Evolutionary conservation across 2,329 filamentous ascomycete species (phyloP).

Genomic region (Colletotrichum limetticola): DNA sequence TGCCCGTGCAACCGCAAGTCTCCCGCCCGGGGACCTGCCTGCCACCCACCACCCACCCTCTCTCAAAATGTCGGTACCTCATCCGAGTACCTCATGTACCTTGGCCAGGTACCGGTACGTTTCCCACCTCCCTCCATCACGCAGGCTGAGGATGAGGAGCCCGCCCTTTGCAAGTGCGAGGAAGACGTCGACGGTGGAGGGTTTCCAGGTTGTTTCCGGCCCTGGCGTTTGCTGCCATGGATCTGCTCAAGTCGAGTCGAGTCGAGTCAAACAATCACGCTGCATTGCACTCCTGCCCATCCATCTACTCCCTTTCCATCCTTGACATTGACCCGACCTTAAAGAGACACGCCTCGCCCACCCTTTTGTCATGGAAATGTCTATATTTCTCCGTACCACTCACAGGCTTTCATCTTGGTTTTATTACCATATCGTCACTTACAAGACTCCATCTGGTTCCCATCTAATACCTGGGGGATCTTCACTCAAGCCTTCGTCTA

Average conservation of each 20-base stretch:
- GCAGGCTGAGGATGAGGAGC: conserved; percentile 18
- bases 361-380: conserved; percentile 7
- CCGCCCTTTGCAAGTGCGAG: conserved; percentile 29
- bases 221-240: conserved; percentile 25
- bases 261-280: background rate
- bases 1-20: background rate
- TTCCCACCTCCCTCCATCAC: conserved; percentile 23
- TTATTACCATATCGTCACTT: conserved; percentile 5
- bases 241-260: conserved; percentile 7
- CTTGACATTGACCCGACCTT: conserved; percentile 26
- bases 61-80: conserved; percentile 1
- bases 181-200: conserved; percentile 16
- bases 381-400: conserved; percentile 12
- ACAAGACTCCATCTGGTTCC: conserved; percentile 9
- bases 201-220: conserved; percentile 11
- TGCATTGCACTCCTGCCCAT: background rate
- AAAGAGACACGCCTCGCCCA: conserved; percentile 29
- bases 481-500: conserved; percentile 10
- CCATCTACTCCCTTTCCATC: conserved; percentile 19
- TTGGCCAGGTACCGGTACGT: conserved; percentile 34
- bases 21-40: background rate
- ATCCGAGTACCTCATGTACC: conserved; percentile 20
- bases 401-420: background rate
- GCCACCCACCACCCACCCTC: background rate
- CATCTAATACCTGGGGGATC: conserved; percentile 15